phyloP scores from a whole-genome alignment of 768 basidiomycete species.

The Leccinum disarticulatum region DNA sequence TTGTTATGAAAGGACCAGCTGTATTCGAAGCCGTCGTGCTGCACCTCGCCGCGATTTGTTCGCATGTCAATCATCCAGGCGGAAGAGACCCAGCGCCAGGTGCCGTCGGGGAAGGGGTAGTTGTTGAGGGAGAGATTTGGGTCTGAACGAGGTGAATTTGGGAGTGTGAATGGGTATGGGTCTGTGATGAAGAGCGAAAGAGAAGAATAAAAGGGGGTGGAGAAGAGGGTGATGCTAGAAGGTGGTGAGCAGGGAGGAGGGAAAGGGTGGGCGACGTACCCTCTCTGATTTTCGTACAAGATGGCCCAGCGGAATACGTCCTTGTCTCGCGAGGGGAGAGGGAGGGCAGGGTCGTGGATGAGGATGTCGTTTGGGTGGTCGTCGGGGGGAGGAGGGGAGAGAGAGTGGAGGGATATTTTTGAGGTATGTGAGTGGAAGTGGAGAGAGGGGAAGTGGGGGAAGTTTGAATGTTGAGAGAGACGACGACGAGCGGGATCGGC shows the following conservation, averaged over 20 bases:
- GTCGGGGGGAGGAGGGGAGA: background rate
- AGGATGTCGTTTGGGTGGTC: conserved; percentile 26
- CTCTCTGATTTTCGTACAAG: conserved; percentile 81
- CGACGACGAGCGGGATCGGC: conserved; percentile 49
- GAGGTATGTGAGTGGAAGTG: conserved; percentile 31
- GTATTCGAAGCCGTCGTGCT: conserved; percentile 85
- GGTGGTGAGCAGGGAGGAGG: conserved; percentile 5
- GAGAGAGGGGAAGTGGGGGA: conserved; percentile 34
- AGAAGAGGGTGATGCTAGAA: conserved; percentile 64
- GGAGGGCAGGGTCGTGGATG: conserved; percentile 28
- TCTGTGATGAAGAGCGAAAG: conserved; percentile 69
- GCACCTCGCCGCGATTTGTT: conserved; percentile 67
- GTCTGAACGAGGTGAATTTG: conserved; percentile 43
- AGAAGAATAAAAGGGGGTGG: conserved; percentile 68
- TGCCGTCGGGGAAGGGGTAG: conserved; percentile 77
- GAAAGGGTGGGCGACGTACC: conserved; percentile 42
- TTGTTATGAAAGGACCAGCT: conserved; percentile 72
- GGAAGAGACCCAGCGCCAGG: conserved; percentile 79
- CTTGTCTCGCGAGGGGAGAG: conserved; percentile 32
- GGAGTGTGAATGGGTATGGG: conserved; percentile 71
- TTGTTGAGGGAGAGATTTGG: conserved; percentile 56
- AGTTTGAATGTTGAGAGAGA: conserved; percentile 37
- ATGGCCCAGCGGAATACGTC: conserved; percentile 76
- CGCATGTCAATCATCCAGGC: conserved; percentile 91
- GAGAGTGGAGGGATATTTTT: background rate